Evolutionary conservation across 2,329 filamentous ascomycete genomes (phyloP).

Genomic region (Aspergillus ustus): DNA sequence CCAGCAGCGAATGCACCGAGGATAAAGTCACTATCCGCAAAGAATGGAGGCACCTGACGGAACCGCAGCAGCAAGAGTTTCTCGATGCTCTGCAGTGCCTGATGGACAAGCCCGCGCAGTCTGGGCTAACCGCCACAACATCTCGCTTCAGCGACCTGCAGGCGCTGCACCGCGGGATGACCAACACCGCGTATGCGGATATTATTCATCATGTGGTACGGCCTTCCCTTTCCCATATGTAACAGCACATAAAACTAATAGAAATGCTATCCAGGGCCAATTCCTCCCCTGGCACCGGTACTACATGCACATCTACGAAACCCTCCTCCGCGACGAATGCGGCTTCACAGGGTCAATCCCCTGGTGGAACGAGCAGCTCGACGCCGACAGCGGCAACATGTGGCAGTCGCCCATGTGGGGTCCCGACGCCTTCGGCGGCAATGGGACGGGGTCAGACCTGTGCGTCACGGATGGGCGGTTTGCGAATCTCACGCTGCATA

Average conservation of each 20-base stretch:
- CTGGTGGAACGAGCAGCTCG: conserved; percentile 15
- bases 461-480: conserved; percentile 17
- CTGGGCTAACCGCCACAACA: conserved; percentile 11
- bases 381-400: conserved; percentile 17
- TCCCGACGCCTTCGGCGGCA: conserved; percentile 13
- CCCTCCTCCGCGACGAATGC: conserved; percentile 11
- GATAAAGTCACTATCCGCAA: conserved; percentile 13
- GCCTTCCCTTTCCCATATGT: background rate
- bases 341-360: conserved; percentile 4
- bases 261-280: too few relatives aligned
- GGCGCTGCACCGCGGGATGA: conserved; percentile 18
- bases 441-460: conserved; percentile 9
- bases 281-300: conserved; percentile 16
- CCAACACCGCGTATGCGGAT: conserved; percentile 14
- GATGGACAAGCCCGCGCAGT: conserved; percentile 10
- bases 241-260: too few relatives aligned
- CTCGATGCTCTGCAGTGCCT: conserved; percentile 7
- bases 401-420: conserved; percentile 16
- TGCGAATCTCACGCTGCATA: conserved; percentile 15
- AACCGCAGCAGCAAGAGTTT: conserved; percentile 1
- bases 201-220: conserved; percentile 16
- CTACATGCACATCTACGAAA: conserved; percentile 17
- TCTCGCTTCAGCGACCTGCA: conserved; percentile 17
- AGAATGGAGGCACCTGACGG: conserved; percentile 9
- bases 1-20: conserved; percentile 5